These are phyloP conservation scores for Sanguinoderma infundibulare DNA, from an alignment of 1,284 basidiomycete genomes.

Conservation along the genomic window DNA sequence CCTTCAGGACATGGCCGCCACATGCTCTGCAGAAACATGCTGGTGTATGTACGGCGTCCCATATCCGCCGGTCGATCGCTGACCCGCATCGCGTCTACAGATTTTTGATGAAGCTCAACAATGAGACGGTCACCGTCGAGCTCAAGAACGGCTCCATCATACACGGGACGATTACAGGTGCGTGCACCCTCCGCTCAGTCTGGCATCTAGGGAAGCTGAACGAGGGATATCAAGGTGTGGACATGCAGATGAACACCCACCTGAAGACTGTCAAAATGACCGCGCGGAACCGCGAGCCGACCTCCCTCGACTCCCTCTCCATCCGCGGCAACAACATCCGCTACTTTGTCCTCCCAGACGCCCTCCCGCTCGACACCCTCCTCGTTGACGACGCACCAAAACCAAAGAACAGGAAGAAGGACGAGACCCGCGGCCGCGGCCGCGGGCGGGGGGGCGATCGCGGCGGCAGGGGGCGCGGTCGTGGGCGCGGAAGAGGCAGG, in stretches of 20 bases:
- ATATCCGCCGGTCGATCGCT: background rate
- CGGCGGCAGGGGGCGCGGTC: conserved; percentile 50
- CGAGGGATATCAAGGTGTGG: conserved; percentile 67
- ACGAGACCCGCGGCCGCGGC: conserved; percentile 69
- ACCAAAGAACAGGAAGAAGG: conserved; percentile 88
- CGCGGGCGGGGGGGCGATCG: conserved; percentile 57
- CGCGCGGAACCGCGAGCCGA: conserved; percentile 83
- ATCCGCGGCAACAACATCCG: conserved; percentile 94
- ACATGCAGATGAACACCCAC: conserved; percentile 98
- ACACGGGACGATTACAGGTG: conserved; percentile 97
- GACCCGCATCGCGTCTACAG: conserved; percentile 43
- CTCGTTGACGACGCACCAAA: conserved; percentile 98
- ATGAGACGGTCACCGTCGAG: conserved; percentile 98
- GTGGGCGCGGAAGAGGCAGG: conserved; percentile 31
- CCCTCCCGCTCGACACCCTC: conserved; percentile 93
- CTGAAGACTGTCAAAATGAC: conserved; percentile 98
- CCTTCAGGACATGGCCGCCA: background rate
- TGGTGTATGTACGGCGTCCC: conserved; percentile 1
- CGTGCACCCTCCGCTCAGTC: conserved; percentile 29
- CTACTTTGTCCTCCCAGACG: conserved; percentile 96
- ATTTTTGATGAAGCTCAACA: conserved; percentile 99
- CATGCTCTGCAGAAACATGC: conserved; percentile 13
- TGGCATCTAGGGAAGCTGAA: background rate
- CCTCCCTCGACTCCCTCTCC: conserved; percentile 84
- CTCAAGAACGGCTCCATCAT: conserved; percentile 97